Evolutionary conservation across 495 filamentous ascomycete species (phyloP).

Genomic region (Penicilliopsis zonata): DNA sequence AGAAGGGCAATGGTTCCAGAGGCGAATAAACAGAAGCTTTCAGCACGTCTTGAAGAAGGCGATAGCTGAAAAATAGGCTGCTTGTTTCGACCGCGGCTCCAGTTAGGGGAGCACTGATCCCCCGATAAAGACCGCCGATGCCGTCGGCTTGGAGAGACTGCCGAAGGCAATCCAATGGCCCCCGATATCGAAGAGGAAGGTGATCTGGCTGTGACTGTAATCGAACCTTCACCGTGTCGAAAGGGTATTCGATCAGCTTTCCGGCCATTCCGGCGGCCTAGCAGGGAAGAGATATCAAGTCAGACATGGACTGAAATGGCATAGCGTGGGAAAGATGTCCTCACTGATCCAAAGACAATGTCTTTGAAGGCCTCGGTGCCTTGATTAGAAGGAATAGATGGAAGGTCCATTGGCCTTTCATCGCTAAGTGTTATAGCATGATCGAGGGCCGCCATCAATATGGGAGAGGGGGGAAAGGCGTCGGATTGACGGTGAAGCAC

Average conservation of each 20-base stretch:
- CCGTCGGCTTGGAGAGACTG: slow-evolving; percentile 67
- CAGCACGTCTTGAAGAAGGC: slow-evolving; percentile 55
- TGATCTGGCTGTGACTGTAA: slow-evolving; percentile 64
- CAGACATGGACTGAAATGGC: slow-evolving; percentile 1
- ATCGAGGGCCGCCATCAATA: slow-evolving; percentile 32
- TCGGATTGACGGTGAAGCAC: slow-evolving; percentile 7
- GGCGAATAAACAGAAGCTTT: slow-evolving; percentile 40
- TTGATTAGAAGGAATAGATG: slow-evolving; percentile 36
- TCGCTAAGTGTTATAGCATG: slow-evolving; percentile 25
- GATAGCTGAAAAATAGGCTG: slow-evolving; percentile 83
- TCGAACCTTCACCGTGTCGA: slow-evolving; percentile 92
- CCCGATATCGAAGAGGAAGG: slow-evolving; percentile 68
- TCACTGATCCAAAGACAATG: slow-evolving; percentile 71
- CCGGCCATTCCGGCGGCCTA: slow-evolving; percentile 80
- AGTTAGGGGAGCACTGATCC: slow-evolving; percentile 80
- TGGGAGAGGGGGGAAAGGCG: slow-evolving; percentile 10
- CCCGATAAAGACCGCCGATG: slow-evolving; percentile 72
- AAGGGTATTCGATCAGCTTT: slow-evolving; percentile 95
- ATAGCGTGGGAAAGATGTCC: slow-evolving; percentile 24
- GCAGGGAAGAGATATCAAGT: slow-evolving; percentile 3
- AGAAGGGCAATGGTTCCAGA: slow-evolving; percentile 51
- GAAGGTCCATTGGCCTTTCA: slow-evolving; percentile 30
- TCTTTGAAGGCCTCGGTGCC: slow-evolving; percentile 65
- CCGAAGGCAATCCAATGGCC: slow-evolving; percentile 86
- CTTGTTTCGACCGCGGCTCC: slow-evolving; percentile 93